Conservation (phyloP, 495 filamentous ascomycete species). For the Parachaetomium inaequale region DNA sequence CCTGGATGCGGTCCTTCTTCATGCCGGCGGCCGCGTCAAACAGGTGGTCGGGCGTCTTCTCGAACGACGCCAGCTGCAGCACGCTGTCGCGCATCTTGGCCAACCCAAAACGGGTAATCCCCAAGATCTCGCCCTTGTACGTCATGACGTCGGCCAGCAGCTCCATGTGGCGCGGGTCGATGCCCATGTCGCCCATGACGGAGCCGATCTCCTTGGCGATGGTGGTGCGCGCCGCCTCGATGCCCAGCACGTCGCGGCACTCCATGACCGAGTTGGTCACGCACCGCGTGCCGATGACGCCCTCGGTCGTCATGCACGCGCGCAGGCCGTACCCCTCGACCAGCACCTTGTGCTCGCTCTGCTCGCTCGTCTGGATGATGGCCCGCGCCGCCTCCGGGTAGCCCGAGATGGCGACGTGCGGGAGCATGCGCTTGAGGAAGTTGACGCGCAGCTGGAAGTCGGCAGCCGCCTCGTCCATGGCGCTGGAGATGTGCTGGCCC, state of each 20-base stretch:
- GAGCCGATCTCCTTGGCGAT: slow-evolving; percentile 74
- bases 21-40: slow-evolving; percentile 91
- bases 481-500: slow-evolving; percentile 24
- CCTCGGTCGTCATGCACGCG: slow-evolving; percentile 86
- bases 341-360: slow-evolving; percentile 64
- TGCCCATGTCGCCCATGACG: slow-evolving; percentile 90
- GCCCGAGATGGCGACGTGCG: slow-evolving; percentile 74
- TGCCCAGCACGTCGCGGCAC: slow-evolving; percentile 85
- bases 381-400: slow-evolving; percentile 82
- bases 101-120: slow-evolving; percentile 93
- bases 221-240: slow-evolving; percentile 85
- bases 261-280: slow-evolving; percentile 89
- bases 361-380: slow-evolving; percentile 68
- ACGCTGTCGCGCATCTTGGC: slow-evolving; percentile 96
- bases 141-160: slow-evolving; percentile 99
- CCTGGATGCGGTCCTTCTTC: slow-evolving; percentile 84
- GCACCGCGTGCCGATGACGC: slow-evolving; percentile 70
- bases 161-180: slow-evolving; percentile 98
- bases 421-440: slow-evolving; percentile 75
- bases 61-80: slow-evolving; percentile 91
- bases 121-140: slow-evolving; percentile 95
- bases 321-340: slow-evolving; percentile 93
- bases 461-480: slow-evolving; percentile 45
- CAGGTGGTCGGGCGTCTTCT: slow-evolving; percentile 96
- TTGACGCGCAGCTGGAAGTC: slow-evolving; percentile 81